Percentiles rank a stretch among this genome's conserved stretches.
Conservation (phyloP, 1,139 yeast genomes). For the Debaryomyces fabryi region DNA sequence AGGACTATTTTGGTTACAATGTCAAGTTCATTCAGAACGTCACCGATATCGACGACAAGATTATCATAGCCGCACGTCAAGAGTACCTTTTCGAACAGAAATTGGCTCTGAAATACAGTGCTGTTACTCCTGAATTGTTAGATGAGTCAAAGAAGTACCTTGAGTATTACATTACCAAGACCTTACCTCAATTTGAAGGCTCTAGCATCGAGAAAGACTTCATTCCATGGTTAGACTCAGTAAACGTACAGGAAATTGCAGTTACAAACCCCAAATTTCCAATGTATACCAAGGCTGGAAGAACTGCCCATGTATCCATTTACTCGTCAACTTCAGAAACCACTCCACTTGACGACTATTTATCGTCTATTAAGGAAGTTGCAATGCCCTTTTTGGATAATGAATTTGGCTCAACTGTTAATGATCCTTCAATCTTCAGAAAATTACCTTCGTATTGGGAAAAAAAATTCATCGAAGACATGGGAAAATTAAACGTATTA, state of each 20-base stretch:
- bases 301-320: conserved; percentile 52
- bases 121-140: conserved; percentile 40
- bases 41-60: conserved; percentile 96
- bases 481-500: conserved; percentile 80
- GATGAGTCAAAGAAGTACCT: conserved; percentile 47
- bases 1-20: conserved; percentile 89
- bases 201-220: conserved; percentile 41
- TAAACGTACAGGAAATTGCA: conserved; percentile 55
- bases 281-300: conserved; percentile 76
- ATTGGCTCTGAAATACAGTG: conserved; percentile 37
- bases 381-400: conserved; percentile 73
- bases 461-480: conserved; percentile 77
- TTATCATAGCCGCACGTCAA: conserved; percentile 92
- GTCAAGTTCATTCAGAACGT: conserved; percentile 91
- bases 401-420: conserved; percentile 71
- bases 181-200: conserved; percentile 49
- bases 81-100: conserved; percentile 70
- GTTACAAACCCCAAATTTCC: conserved; percentile 75
- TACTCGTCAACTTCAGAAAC: conserved; percentile 15
- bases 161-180: conserved; percentile 53
- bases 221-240: conserved; percentile 49
- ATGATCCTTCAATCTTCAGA: conserved; percentile 82
- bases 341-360: conserved; percentile 38
- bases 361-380: conserved; percentile 64
- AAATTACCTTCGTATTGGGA: conserved; percentile 92